Evolutionary conservation across 2,329 filamentous ascomycete genomes (phyloP), one percentile per base, ranked within the genome.

Genomic region (Cucurbitaria berberidis): DNA sequence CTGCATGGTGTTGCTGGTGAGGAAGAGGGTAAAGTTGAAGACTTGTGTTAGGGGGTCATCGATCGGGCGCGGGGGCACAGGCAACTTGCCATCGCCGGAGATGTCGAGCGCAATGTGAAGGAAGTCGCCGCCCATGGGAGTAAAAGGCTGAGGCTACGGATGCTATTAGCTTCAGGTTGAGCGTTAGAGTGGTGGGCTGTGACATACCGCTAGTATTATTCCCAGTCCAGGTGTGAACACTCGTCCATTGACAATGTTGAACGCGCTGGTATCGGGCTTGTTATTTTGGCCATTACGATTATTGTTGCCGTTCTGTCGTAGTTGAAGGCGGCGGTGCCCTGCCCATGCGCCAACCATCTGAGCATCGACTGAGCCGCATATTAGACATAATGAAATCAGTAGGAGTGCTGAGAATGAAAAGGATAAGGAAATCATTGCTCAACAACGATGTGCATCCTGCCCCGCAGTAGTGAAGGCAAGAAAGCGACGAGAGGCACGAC

Each of bases 141-240:
- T 75, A 43, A 73, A 72, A 1, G 72, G 72, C 58, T 75, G 72
- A 3, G 72, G 72, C 64, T 69, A 40, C 8, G 10, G 7, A n/a
- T 27, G 2, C 16, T 42, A 45, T 67, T 26, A 67, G 62, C 16
- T 18, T 42, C 24, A n/a, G 19, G 15, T 13, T 46, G 8, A 1
- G 10, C 7, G 24, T 18, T 18, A 24, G 3, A 13, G 45, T 36
- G 3, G 6, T 41, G 16, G 16, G 35, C 22, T 27, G 16, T n/a
- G n/a, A 59, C 66, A 41, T 63, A 73, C 70, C 27, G 87, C 81
- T 72, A 89, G 82, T 30, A 90, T 76, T 50, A 90, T 82, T 21
- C 82, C 86, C 49, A 90, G 81, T 0, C 88, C 87, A 0, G 87
- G 87, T 0, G 87, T 90, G 64, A 83, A 89, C 48, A 90, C 83